A percentile compares a stretch with the other conserved stretches of the same genome.
phyloP scores from a whole-genome alignment of 2,329 filamentous ascomycete genomes.

The Trichoderma gracile region DNA sequence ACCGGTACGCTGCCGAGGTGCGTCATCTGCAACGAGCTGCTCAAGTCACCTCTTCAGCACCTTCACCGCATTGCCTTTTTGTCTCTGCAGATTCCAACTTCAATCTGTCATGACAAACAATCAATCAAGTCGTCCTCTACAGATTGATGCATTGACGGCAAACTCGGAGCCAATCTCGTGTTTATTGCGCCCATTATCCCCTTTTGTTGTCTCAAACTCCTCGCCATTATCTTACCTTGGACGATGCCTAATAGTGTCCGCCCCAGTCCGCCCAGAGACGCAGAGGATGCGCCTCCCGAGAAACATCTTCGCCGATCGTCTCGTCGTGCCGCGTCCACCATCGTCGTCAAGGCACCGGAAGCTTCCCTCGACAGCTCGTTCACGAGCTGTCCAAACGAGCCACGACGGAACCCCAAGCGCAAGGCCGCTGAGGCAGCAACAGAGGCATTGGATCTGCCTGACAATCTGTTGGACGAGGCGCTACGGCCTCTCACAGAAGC shows the following conservation, averaged over 20 bases:
- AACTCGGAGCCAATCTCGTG: too few species aligned
- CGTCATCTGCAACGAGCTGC: neutral
- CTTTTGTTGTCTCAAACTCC: too few species aligned
- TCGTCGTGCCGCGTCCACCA: neutral
- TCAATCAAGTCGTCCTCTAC: too few species aligned
- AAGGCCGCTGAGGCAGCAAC: constrained; percentile 43
- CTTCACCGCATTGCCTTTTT: neutral
- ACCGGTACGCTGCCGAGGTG: neutral
- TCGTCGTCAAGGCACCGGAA: neutral
- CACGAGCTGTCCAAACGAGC: constrained; percentile 28
- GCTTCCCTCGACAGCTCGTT: constrained; percentile 9
- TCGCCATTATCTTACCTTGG: too few species aligned
- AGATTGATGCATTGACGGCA: too few species aligned
- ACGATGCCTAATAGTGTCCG: neutral
- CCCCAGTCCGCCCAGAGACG: neutral
- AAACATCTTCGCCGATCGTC: constrained; percentile 21
- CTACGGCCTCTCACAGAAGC: constrained; percentile 50
- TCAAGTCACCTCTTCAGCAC: neutral
- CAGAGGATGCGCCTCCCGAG: neutral
- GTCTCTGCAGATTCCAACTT: neutral
- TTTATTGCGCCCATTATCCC: too few species aligned
- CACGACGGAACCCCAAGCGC: constrained; percentile 47
- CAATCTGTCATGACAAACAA: neutral
- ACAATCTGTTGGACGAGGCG: constrained; percentile 48
- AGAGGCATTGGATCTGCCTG: constrained; percentile 35